These are phyloP conservation scores for Rhododendron mucronatum DNA, from an alignment of 148 eudicot genomes.

Conservation along the genomic window DNA sequence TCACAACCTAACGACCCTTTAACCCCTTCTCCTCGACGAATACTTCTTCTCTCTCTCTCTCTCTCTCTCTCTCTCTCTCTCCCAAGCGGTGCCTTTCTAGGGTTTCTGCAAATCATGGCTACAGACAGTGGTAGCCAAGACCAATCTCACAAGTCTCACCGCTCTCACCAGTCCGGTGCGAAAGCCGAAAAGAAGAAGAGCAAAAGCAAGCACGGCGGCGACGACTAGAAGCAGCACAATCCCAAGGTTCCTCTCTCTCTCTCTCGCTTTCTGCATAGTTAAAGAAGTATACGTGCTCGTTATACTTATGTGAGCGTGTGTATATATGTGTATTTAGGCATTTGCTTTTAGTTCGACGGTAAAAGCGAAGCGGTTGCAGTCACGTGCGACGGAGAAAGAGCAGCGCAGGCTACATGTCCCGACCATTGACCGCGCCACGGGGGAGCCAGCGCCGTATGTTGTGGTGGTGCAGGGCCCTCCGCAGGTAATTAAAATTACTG, in stretches of 20 bases:
- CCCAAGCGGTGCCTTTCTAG: background rate
- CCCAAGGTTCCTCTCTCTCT: conserved; percentile 54
- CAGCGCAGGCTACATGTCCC: conserved; percentile 86
- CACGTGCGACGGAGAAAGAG: conserved; percentile 74
- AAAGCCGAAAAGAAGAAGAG: conserved; percentile 47
- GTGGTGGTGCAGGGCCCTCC: conserved; percentile 95
- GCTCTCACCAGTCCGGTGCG: conserved; percentile 57
- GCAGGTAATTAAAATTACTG: conserved; percentile 31
- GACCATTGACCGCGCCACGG: conserved; percentile 57
- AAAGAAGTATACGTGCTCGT: background rate
- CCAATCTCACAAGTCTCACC: conserved; percentile 55
- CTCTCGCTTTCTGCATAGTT: background rate
- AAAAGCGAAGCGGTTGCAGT: conserved; percentile 72
- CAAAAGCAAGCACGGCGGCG: conserved; percentile 23
- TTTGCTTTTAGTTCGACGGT: conserved; percentile 67
- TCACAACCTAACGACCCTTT: too few species aligned
- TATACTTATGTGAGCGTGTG: background rate
- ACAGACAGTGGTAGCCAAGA: conserved; percentile 22
- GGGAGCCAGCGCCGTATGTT: conserved; percentile 81
- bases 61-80: background rate
- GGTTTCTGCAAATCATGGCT: conserved; percentile 28
- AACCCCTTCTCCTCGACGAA: background rate
- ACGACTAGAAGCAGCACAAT: conserved; percentile 37
- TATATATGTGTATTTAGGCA: conserved; percentile 41
- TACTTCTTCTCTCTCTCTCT: background rate